These are phyloP conservation scores for Trichoderma sp. DNA, from an alignment of 2,329 filamentous ascomycete genomes.

Conservation along the genomic window DNA sequence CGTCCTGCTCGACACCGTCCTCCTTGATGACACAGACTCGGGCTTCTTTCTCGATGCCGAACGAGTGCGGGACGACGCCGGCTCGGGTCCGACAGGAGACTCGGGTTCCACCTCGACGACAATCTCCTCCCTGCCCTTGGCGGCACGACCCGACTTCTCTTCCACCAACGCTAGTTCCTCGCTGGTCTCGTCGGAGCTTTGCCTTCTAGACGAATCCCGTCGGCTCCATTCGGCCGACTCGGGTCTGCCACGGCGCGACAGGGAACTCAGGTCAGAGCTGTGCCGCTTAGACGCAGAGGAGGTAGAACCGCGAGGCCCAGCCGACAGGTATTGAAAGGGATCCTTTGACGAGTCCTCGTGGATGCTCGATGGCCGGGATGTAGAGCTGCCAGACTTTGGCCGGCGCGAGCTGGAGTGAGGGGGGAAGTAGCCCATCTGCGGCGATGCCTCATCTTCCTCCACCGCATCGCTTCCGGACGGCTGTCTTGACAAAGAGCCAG, in stretches of 20 bases:
- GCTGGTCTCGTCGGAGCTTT: conserved; percentile 41
- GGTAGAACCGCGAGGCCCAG: conserved; percentile 46
- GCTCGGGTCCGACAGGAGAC: conserved; percentile 30
- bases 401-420: conserved; percentile 49
- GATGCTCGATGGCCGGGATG: conserved; percentile 44
- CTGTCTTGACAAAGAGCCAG: conserved; percentile 15
- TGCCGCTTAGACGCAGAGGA: conserved; percentile 42
- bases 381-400: conserved; percentile 47
- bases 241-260: conserved; percentile 34
- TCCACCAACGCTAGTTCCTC: conserved; percentile 36
- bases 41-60: conserved; percentile 42
- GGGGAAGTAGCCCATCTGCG: conserved; percentile 56
- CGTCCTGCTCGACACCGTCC: conserved; percentile 34
- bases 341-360: conserved; percentile 43
- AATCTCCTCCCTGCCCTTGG: conserved; percentile 43
- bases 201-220: conserved; percentile 37
- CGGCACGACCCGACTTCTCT: conserved; percentile 31
- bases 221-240: conserved; percentile 41
- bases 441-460: conserved; percentile 44
- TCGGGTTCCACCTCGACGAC: conserved; percentile 45
- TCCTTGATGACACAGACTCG: conserved; percentile 48
- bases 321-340: conserved; percentile 58
- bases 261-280: conserved; percentile 37
- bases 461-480: conserved; percentile 38
- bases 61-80: conserved; percentile 15